A percentile compares a stretch with the other conserved stretches of the same genome.
Evolutionary conservation across 2,329 filamentous ascomycete genomes (phyloP).

Genomic region (Cladosporium austrohemisphaericum): DNA sequence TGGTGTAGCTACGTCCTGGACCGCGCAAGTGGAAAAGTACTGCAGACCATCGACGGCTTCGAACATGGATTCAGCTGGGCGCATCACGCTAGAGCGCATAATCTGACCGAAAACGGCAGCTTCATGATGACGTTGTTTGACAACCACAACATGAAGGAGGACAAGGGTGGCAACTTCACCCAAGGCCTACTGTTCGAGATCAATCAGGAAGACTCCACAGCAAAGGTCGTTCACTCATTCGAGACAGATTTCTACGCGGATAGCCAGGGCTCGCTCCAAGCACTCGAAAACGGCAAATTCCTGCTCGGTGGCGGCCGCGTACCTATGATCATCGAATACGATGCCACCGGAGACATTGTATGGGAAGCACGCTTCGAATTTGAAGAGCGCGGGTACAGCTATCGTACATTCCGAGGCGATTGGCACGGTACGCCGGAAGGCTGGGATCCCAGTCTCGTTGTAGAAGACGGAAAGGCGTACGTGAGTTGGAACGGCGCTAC

Average conservation of each 20-base stretch:
- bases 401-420: conserved; percentile 23
- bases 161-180: conserved; percentile 15
- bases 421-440: conserved; percentile 23
- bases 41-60: conserved; percentile 24
- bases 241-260: conserved; percentile 16
- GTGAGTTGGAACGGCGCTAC: conserved; percentile 32
- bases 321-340: conserved; percentile 23
- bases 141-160: conserved; percentile 22
- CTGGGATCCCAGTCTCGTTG: conserved; percentile 8
- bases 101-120: conserved; percentile 19
- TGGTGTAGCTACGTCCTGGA: conserved; percentile 25
- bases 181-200: conserved; percentile 20
- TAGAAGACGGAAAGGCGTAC: conserved; percentile 16
- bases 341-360: conserved; percentile 6
- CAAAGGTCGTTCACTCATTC: conserved; percentile 2
- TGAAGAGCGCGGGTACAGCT: conserved; percentile 20
- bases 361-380: conserved; percentile 21
- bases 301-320: conserved; percentile 23
- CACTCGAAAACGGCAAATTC: conserved; percentile 20
- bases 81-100: conserved; percentile 24
- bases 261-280: conserved; percentile 23
- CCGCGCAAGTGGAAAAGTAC: conserved; percentile 20
- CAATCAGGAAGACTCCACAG: conserved; percentile 9
- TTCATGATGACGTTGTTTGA: conserved; percentile 25
- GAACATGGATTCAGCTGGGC: conserved; percentile 23